These are phyloP conservation scores for Penicillium oxalicum DNA, from an alignment of 2,329 filamentous ascomycete genomes.

Conservation along the genomic window DNA sequence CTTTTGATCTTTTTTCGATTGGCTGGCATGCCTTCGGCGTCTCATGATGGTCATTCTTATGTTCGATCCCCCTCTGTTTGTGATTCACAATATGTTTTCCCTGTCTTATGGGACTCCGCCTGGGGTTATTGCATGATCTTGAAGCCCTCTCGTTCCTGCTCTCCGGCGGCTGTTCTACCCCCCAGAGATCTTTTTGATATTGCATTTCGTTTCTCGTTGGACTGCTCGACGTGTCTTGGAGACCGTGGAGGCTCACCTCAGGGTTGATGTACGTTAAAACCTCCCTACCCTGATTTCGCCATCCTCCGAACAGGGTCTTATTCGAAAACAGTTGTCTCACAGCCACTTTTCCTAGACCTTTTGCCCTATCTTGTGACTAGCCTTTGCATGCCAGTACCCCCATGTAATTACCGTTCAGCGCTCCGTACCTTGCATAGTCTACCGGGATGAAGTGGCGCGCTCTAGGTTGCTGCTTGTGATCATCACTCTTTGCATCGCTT, in stretches of 20 bases:
- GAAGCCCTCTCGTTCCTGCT: constrained; percentile 20
- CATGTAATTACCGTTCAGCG: constrained; percentile 33
- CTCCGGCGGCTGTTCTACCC: constrained; percentile 27
- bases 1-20: constrained; percentile 25
- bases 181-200: constrained; percentile 22
- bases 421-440: constrained; percentile 21
- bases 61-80: constrained; percentile 14
- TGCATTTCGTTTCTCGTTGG: constrained; percentile 35
- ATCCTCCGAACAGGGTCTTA: constrained; percentile 35
- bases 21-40: constrained; percentile 34
- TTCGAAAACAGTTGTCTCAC: constrained; percentile 44
- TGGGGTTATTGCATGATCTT: constrained; percentile 32
- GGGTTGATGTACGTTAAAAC: constrained; percentile 47
- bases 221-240: constrained; percentile 30
- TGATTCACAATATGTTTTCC: constrained; percentile 18
- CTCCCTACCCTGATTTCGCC: constrained; percentile 41
- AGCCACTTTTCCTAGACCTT: constrained; percentile 39
- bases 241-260: constrained; percentile 29
- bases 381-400: constrained; percentile 19
- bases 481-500: constrained; percentile 1
- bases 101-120: constrained; percentile 28
- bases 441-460: constrained; percentile 2
- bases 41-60: constrained; percentile 23
- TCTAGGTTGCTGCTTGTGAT: too few species aligned
- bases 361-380: constrained; percentile 26